Evolutionary conservation across 495 filamentous ascomycete genomes (phyloP).

Genomic region (Daldinia bambusicola): DNA sequence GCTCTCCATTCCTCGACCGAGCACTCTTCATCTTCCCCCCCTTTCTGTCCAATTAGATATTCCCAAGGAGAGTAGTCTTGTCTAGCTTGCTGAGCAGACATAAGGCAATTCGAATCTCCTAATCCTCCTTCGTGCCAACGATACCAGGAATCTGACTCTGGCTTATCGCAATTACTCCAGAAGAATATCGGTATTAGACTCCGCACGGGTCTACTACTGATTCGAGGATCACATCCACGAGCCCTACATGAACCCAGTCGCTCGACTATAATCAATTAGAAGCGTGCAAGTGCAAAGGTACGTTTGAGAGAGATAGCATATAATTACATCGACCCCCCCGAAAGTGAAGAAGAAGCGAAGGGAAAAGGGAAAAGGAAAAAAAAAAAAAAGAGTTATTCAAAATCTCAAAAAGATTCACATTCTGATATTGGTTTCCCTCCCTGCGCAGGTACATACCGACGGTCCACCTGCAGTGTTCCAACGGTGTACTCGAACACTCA

Average conservation of each 20-base stretch:
- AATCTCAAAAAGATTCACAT: constrained; percentile 17
- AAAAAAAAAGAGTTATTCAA: constrained; percentile 12
- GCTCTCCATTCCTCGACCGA: constrained; percentile 58
- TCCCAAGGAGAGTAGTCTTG: constrained; percentile 50
- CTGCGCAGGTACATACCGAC: constrained; percentile 60
- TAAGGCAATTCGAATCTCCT: constrained; percentile 40
- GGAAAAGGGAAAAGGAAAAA: background rate
- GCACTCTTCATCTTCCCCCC: constrained; percentile 47
- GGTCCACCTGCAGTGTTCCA: constrained; percentile 54
- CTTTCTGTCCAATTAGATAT: constrained; percentile 44
- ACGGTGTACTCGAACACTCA: constrained; percentile 65
- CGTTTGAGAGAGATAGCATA: constrained; percentile 25
- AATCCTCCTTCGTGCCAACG: constrained; percentile 46
- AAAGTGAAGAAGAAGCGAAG: background rate
- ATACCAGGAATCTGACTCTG: constrained; percentile 50
- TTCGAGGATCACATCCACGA: constrained; percentile 47
- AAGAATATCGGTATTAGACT: constrained; percentile 47
- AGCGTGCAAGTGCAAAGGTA: constrained; percentile 51
- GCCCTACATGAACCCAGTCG: constrained; percentile 49
- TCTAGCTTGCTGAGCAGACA: constrained; percentile 42
- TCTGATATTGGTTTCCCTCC: constrained; percentile 49
- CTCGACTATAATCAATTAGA: constrained; percentile 48
- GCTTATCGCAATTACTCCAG: constrained; percentile 48
- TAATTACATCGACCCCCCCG: background rate
- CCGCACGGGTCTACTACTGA: constrained; percentile 47